Evolutionary conservation across 1,284 basidiomycete genomes (phyloP).

Genomic region (Mrakiaceae sp.): DNA sequence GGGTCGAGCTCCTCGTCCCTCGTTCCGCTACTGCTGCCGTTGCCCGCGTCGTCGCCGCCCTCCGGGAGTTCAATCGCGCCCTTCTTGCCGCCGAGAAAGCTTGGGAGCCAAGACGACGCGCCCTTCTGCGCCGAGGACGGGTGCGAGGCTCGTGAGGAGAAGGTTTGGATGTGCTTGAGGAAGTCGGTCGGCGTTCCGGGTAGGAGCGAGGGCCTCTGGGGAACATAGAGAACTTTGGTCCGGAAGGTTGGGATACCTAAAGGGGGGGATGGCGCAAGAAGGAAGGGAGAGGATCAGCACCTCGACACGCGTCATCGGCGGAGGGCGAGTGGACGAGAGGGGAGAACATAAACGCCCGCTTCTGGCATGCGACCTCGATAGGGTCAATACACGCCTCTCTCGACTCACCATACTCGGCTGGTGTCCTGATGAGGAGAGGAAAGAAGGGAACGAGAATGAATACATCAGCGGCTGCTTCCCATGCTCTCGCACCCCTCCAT

Average conservation of each 20-base stretch:
- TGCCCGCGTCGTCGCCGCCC: slow-evolving; percentile 17
- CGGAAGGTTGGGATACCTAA: slow-evolving; percentile 63
- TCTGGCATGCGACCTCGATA: no score
- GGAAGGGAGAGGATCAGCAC: background rate
- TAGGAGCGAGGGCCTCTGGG: slow-evolving; percentile 71
- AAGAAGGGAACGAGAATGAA: no score
- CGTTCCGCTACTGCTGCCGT: background rate
- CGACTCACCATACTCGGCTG: no score
- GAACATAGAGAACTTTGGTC: slow-evolving; percentile 66
- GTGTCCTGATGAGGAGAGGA: no score
- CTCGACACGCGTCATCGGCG: no score
- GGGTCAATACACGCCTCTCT: no score
- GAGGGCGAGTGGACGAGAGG: no score
- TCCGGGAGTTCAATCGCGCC: slow-evolving; percentile 4
- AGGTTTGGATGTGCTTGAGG: slow-evolving; percentile 45
- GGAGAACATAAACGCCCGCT: no score
- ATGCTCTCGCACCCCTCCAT: background rate
- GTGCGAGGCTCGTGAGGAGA: slow-evolving; percentile 38
- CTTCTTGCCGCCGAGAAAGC: background rate
- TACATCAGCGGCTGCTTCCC: background rate
- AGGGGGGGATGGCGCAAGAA: background rate
- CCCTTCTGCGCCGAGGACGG: background rate
- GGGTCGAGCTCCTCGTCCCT: slow-evolving; percentile 9
- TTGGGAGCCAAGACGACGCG: background rate
- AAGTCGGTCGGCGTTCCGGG: slow-evolving; percentile 66